Evolutionary conservation across 495 filamentous ascomycete species (phyloP).

Genomic region (Trichoderma orchidacearum): DNA sequence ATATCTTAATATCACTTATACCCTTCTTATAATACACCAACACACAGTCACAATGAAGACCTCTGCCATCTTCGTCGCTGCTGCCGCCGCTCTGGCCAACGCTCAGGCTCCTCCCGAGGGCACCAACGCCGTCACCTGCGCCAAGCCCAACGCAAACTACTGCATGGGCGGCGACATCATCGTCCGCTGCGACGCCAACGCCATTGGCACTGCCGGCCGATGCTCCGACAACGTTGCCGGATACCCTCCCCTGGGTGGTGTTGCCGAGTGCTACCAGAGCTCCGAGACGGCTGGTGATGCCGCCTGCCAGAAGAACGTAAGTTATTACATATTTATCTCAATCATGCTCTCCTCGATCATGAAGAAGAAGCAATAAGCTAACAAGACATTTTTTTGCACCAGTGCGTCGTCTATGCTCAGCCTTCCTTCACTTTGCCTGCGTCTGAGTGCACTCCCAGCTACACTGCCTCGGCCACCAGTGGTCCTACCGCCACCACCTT

Average conservation of each 20-base stretch:
- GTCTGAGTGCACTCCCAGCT: conserved; percentile 11
- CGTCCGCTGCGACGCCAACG: conserved; percentile 15
- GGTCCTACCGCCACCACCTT: background rate
- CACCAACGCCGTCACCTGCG: conserved; percentile 10
- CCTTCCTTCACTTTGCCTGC: conserved; percentile 13
- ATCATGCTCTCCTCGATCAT: background rate
- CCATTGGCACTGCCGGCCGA: conserved; percentile 7
- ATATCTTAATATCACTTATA: conserved; percentile 1
- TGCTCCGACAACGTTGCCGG: conserved; percentile 16
- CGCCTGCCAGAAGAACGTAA: conserved; percentile 20
- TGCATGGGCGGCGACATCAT: conserved; percentile 21
- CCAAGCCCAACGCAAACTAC: conserved; percentile 11
- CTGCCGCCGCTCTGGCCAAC: conserved; percentile 13
- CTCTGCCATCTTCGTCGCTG: conserved; percentile 12
- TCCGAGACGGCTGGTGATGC: conserved; percentile 11
- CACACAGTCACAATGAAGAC: conserved; percentile 14
- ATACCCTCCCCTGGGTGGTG: conserved; percentile 11
- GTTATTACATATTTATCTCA: background rate
- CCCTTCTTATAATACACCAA: background rate
- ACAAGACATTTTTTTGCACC: background rate
- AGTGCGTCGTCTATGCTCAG: conserved; percentile 18
- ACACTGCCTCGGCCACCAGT: conserved; percentile 2
- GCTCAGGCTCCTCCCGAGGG: conserved; percentile 7
- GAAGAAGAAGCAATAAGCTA: background rate
- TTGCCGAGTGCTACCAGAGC: conserved; percentile 14